Evolutionary conservation across 192 early-diverging fungal species (phyloP).

Genomic region (Ambispora gerdemannii): DNA sequence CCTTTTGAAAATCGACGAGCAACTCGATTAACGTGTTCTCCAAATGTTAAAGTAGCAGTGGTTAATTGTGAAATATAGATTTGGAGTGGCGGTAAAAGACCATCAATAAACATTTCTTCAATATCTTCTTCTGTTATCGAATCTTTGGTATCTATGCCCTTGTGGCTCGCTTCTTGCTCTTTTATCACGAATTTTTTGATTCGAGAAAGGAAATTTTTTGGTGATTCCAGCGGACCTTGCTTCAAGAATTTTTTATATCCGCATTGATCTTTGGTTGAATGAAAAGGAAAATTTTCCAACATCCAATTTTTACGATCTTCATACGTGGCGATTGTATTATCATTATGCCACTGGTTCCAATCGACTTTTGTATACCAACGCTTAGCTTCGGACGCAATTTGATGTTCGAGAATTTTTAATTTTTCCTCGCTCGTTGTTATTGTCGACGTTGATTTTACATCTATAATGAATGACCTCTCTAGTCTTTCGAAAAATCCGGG

Average conservation of each 20-base stretch:
- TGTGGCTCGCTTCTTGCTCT: no score
- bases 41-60: not conserved
- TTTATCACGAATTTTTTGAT: not conserved
- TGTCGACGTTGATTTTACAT: not conserved
- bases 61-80: not conserved
- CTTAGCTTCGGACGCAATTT: not conserved
- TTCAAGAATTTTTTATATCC: not conserved
- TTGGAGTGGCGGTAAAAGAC: not conserved
- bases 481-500: not conserved
- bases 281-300: not conserved
- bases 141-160: not conserved
- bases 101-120: not conserved
- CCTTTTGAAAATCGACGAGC: not conserved
- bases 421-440: not conserved
- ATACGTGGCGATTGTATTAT: not conserved
- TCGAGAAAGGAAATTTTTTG: not conserved
- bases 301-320: not conserved
- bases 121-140: not conserved
- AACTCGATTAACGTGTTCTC: not conserved
- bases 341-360: not conserved
- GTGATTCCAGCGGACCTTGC: not conserved
- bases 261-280: not conserved
- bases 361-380: not conserved
- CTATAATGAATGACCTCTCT: not conserved
- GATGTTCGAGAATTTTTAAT: not conserved